Conservation (phyloP, 1,284 basidiomycete species). For the Heliocybe sulcata region DNA sequence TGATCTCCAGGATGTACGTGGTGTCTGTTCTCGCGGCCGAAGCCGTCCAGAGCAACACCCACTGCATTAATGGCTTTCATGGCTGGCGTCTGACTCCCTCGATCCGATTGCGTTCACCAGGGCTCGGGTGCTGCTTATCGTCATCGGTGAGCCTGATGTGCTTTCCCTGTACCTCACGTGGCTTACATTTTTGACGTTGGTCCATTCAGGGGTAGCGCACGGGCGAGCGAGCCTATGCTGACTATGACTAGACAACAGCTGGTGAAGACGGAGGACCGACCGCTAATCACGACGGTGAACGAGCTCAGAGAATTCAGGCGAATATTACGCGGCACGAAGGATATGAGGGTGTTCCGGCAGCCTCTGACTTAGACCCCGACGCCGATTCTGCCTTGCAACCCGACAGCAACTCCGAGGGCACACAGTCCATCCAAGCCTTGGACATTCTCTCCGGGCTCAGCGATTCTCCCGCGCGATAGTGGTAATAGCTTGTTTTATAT, state of each 20-base stretch:
- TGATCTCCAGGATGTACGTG: too few relatives aligned
- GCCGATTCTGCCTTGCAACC: too few relatives aligned
- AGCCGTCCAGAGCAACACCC: constrained; percentile 33
- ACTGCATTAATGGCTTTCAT: constrained; percentile 22
- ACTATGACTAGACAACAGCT: background rate
- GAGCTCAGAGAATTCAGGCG: background rate
- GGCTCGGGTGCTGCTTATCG: constrained; percentile 48
- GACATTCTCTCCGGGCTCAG: background rate
- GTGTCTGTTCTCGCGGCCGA: too few relatives aligned
- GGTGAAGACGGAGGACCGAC: background rate
- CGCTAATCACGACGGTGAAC: background rate
- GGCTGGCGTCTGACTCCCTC: background rate
- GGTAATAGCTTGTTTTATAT: too few relatives aligned
- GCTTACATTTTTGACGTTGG: constrained; percentile 45
- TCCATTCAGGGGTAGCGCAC: constrained; percentile 30
- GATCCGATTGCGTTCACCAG: constrained; percentile 32
- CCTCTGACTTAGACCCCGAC: background rate
- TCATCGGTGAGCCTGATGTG: constrained; percentile 47
- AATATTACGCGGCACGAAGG: background rate
- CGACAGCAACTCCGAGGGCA: too few relatives aligned
- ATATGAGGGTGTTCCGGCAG: background rate
- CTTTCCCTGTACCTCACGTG: constrained; percentile 44
- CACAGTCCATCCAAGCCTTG: too few relatives aligned
- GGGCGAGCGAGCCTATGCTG: background rate
- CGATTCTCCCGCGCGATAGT: too few relatives aligned